Percentiles rank a stretch among this genome's conserved stretches.
phyloP scores from a whole-genome alignment of 805 yeast species.

The Hanseniaspora singularis region DNA sequence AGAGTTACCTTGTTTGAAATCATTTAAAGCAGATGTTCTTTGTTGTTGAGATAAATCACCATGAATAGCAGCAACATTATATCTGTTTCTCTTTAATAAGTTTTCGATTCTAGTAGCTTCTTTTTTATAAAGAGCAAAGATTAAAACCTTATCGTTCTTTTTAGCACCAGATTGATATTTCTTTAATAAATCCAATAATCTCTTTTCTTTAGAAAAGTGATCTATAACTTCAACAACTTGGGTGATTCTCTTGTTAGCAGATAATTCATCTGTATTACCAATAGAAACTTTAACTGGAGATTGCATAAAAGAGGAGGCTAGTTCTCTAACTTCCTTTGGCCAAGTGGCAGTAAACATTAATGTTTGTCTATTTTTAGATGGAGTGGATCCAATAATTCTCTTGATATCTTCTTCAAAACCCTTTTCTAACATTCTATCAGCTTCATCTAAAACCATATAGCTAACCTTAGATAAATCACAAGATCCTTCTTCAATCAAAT shows the following conservation, averaged over 20 bases:
- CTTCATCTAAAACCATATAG: constrained; percentile 88
- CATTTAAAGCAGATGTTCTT: constrained; percentile 74
- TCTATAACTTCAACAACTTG: constrained; percentile 91
- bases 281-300: constrained; percentile 80
- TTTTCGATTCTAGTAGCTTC: constrained; percentile 89
- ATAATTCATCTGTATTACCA: constrained; percentile 86
- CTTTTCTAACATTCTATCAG: constrained; percentile 96
- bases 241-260: constrained; percentile 87
- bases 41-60: constrained; percentile 91
- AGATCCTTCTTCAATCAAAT: constrained; percentile 78
- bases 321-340: constrained; percentile 96
- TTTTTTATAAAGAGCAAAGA: constrained; percentile 90
- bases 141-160: constrained; percentile 67
- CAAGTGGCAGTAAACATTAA: constrained; percentile 99
- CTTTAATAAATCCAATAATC: constrained; percentile 55
- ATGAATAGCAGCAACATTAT: constrained; percentile 81
- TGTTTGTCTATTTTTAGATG: constrained; percentile 57
- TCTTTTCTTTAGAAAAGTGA: constrained; percentile 65
- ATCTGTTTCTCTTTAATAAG: constrained; percentile 59
- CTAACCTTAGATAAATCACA: constrained; percentile 54
- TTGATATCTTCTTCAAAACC: constrained; percentile 97
- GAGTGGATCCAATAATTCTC: constrained; percentile 55
- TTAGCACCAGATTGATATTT: constrained; percentile 60
- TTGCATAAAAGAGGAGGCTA: constrained; percentile 76
- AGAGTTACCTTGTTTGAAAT: constrained; percentile 70